Evolutionary conservation across 2,329 filamentous ascomycete species (phyloP), one percentile per base, ranked within the genome.

Genomic region (Macrophomina tecta): DNA sequence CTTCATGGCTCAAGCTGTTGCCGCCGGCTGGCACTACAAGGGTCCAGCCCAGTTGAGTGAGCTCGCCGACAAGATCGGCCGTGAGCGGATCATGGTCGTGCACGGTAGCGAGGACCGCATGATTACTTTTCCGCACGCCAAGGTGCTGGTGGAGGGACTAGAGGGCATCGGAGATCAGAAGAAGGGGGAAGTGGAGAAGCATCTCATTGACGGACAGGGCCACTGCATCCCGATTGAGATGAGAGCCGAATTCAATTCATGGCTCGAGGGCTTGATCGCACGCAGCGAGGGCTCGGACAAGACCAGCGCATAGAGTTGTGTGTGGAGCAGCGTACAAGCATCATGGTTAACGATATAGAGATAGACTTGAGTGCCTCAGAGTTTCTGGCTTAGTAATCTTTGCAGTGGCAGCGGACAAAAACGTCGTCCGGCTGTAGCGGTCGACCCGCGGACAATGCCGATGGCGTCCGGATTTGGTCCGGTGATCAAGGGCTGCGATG

Each of bases 11-110:
- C 93, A 97, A 81, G 85, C 92, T 2, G 82, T 92, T 61, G 93
- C 93, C 0, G 91, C 90, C 0, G 91, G 88, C 0, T 92, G 91
- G 86, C 93, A 97, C 77, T 81, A 87, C 77, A 97, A 97, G 82
- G 87, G 84, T 12, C 77, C 85, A 0, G 84, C 80, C 68, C 90
- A 96, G 78, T 78, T 97, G 53, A 80, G 79, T 70, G 80, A 84
- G 69, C 82, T 97, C 69, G 90, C 85, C 0, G 88, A 93, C 70
- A 79, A 77, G 34, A 85, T 97, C 0, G 92, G 92, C 0, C 84
- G 91, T 64, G 86, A 90, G 70, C 82, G 92, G 38, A 94, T 97
- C 70, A 78, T 92, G 72, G 86, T 97, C 5, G 77, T 94, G 70
- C 93, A 97, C 77, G 93, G 93, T 7, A 89, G 85, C 0, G 79